Conservation (phyloP, 345 rosid genomes). For the Dipteronia dyeriana region DNA sequence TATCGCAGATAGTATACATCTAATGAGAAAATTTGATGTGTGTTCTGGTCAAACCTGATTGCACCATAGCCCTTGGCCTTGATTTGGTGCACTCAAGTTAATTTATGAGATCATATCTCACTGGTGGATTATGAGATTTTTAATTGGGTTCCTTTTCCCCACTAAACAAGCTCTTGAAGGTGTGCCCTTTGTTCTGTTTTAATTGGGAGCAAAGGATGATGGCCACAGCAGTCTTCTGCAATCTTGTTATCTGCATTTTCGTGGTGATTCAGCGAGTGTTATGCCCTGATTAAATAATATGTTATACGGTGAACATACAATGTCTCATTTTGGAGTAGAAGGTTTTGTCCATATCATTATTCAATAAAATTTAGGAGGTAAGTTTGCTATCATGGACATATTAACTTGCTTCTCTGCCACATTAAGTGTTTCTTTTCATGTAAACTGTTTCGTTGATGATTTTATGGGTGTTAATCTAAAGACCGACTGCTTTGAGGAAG, state of each 20-base stretch:
- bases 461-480: neutral
- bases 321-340: too few species aligned
- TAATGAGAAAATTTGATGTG: conserved; percentile 60
- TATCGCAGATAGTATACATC: conserved; percentile 76
- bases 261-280: neutral
- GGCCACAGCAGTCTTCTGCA: neutral
- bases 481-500: neutral
- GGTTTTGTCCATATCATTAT: too few species aligned
- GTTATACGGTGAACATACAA: neutral
- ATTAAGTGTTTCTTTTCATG: neutral
- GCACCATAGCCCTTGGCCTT: conserved; percentile 13
- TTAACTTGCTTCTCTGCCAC: neutral
- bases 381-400: neutral
- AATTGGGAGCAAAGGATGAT: neutral
- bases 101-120: neutral
- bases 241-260: neutral
- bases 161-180: neutral
- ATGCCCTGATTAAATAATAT: neutral
- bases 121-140: neutral
- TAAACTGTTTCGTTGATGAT: neutral
- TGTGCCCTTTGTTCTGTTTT: neutral
- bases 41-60: conserved; percentile 33
- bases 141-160: neutral
- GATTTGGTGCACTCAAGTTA: neutral
- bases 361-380: neutral